These are phyloP conservation scores for Luffa aegyptiaca DNA, from an alignment of 306 rosid species.

Conservation along the genomic window DNA sequence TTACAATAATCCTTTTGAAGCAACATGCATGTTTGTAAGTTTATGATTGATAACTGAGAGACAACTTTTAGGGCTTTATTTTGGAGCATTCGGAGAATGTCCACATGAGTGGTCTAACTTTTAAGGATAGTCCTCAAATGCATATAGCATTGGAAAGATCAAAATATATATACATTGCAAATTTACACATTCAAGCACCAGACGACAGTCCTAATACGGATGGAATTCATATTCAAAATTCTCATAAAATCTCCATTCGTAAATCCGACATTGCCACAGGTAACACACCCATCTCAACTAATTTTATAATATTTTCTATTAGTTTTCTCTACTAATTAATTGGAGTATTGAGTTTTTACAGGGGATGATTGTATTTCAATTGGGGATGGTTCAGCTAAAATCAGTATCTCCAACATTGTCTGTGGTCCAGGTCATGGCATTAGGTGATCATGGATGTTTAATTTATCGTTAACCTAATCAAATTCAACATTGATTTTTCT, in stretches of 20 bases:
- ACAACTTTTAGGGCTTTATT: background rate
- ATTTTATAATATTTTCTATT: background rate
- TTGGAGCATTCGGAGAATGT: background rate
- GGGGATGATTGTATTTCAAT: constrained; percentile 12
- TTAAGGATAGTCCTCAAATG: constrained; percentile 12
- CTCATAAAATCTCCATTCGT: background rate
- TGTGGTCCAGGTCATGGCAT: constrained; percentile 10
- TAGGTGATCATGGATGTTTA: background rate
- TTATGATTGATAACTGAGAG: no score
- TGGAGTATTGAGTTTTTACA: background rate
- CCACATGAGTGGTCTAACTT: background rate
- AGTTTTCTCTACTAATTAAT: background rate
- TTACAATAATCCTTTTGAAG: no score
- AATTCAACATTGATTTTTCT: background rate
- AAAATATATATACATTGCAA: background rate
- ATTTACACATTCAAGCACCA: background rate
- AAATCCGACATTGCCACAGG: background rate
- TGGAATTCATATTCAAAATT: constrained; percentile 10
- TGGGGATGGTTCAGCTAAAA: background rate
- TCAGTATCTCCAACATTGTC: background rate
- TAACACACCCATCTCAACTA: background rate
- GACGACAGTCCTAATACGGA: background rate
- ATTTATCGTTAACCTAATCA: background rate
- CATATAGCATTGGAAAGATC: background rate
- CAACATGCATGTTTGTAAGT: no score